Evolutionary conservation across 805 yeast species (phyloP), one percentile per base, ranked within the genome.

Genomic region (Kuraishia piskuri): DNA sequence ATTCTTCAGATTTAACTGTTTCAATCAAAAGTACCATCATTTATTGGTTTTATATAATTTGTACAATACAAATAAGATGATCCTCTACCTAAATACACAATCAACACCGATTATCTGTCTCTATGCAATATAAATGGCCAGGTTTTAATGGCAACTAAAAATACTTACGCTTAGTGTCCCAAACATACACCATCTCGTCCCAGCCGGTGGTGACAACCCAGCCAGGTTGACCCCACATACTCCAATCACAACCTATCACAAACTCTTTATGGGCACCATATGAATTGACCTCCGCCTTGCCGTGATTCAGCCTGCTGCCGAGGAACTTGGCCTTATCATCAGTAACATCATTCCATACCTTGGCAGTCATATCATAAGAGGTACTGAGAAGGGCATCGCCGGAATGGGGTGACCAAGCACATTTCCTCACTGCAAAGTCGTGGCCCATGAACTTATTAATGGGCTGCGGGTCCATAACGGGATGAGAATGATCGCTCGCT

Each of bases 201-300:
- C 97, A 92, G 1, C 96, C 97, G 0, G 91, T 85, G 17, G 96
- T 84, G 9, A 94, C 96, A 19, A 86, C 90, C 90, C 94, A 91
- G 1, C 97, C 97, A 1, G 94, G 95, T 59, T 83, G 84, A 2
- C 98, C 99, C 97, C 97, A 92, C 51, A 94, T 68, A 58, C 96
- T 86, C 88, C 96, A 94, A 71, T 94, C 98, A 58, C 91, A 86
- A 19, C 95, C 97, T 60, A 88, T 81, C 1, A 87, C 97, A 70
- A 92, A 92, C 72, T 92, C 99, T 25, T 82, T 77, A 70, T 94
- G 98, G 52, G 68, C 70, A 22, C 77, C 74, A 73, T 90, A 88
- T 19, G 77, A 76, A 7, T 79, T 80, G 40, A 75, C 68, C 40
- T 84, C 73, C 0, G 87, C 86, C 22, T 72, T 72, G 20, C 77